Conservation (phyloP, 371 early-diverging fungal species). For the Syncephalastrum contaminatum region DNA sequence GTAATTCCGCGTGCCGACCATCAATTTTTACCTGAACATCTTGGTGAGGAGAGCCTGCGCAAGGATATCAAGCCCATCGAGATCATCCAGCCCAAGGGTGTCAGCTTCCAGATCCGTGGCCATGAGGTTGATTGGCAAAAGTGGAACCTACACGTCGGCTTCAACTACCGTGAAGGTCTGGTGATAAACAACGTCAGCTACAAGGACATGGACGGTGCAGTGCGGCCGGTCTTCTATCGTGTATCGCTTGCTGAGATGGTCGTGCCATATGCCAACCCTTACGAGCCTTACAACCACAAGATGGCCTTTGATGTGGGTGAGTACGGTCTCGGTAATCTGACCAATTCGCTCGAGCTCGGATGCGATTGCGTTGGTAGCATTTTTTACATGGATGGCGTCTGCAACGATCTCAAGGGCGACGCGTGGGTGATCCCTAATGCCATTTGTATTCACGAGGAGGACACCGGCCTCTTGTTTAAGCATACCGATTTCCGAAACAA, state of each 20-base stretch:
- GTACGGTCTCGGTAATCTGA: constrained; percentile 43
- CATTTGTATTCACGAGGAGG: constrained; percentile 54
- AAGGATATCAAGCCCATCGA: constrained; percentile 48
- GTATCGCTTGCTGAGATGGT: constrained; percentile 50
- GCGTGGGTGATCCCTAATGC: constrained; percentile 47
- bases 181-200: constrained; percentile 46
- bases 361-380: constrained; percentile 55
- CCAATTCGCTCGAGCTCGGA: constrained; percentile 42
- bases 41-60: constrained; percentile 37
- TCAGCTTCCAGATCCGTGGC: constrained; percentile 45
- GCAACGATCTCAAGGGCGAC: constrained; percentile 37
- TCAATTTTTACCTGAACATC: constrained; percentile 43
- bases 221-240: constrained; percentile 40
- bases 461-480: constrained; percentile 46
- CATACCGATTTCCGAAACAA: constrained; percentile 49
- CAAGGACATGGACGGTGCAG: constrained; percentile 37
- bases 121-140: constrained; percentile 51
- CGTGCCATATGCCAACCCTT: constrained; percentile 52
- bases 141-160: constrained; percentile 45
- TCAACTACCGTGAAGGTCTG: constrained; percentile 53
- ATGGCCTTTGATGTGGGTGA: constrained; percentile 57
- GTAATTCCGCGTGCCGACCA: constrained; percentile 34
- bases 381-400: constrained; percentile 46
- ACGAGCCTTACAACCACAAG: constrained; percentile 37
- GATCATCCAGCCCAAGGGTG: constrained; percentile 48